phyloP scores from a whole-genome alignment of 1,139 yeast species.

The Candida dubliniensis region DNA sequence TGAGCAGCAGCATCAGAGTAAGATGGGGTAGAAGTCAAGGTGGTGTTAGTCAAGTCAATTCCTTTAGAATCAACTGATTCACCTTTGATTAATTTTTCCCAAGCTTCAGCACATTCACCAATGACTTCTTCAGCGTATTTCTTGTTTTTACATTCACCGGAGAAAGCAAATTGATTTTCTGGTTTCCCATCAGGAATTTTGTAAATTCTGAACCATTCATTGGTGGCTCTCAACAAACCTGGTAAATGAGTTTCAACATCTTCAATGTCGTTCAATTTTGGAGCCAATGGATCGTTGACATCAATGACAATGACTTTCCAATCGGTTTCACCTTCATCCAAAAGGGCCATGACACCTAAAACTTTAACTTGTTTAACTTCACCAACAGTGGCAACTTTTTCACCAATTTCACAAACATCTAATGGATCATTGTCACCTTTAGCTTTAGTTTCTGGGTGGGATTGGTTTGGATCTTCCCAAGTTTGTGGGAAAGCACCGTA shows the following conservation, averaged over 20 bases:
- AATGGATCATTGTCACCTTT: slow-evolving; percentile 95
- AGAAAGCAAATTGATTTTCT: slow-evolving; percentile 79
- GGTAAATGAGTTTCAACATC: slow-evolving; percentile 87
- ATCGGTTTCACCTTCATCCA: slow-evolving; percentile 97
- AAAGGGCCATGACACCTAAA: slow-evolving; percentile 87
- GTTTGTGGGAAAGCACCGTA: slow-evolving; percentile 99
- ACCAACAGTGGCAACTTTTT: slow-evolving; percentile 65
- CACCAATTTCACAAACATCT: slow-evolving; percentile 94
- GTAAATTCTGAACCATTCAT: slow-evolving; percentile 93
- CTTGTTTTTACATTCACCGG: slow-evolving; percentile 74
- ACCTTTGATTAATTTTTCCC: slow-evolving; percentile 69
- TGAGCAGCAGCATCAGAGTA: slow-evolving; percentile 49
- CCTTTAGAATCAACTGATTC: slow-evolving; percentile 47
- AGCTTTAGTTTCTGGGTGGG: slow-evolving; percentile 76
- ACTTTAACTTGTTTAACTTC: slow-evolving; percentile 83
- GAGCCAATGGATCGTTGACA: slow-evolving; percentile 75
- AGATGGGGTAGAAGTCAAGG: slow-evolving; percentile 59
- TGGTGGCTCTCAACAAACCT: slow-evolving; percentile 78
- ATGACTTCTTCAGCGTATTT: slow-evolving; percentile 71
- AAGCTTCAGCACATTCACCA: slow-evolving; percentile 74
- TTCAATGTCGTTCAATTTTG: slow-evolving; percentile 69
- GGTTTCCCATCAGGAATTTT: slow-evolving; percentile 94
- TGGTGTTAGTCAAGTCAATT: slow-evolving; percentile 70
- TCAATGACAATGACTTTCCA: slow-evolving; percentile 94
- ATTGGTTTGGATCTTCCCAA: slow-evolving; percentile 74